A percentile compares a stretch with the other conserved stretches of the same genome.
phyloP scores from a whole-genome alignment of 2,329 filamentous ascomycete species.

The Blastomyces percursus region DNA sequence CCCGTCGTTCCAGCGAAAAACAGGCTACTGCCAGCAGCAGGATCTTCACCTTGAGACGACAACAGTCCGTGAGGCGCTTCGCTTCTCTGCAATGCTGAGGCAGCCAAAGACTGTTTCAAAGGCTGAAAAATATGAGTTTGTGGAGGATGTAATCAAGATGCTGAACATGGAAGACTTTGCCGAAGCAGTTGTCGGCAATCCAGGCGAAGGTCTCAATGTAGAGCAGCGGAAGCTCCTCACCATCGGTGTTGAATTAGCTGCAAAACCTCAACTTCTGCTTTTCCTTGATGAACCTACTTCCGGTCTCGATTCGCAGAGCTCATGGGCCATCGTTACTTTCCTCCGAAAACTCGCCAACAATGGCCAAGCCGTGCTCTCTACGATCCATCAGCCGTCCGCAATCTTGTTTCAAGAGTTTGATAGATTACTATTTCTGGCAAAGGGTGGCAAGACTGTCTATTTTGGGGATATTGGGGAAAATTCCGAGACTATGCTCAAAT shows the following conservation, averaged over 20 bases:
- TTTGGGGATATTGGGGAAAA: slow-evolving; percentile 55
- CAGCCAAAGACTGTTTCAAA: slow-evolving; percentile 62
- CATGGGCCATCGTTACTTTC: slow-evolving; percentile 76
- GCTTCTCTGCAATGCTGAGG: slow-evolving; percentile 72
- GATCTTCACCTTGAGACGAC: slow-evolving; percentile 71
- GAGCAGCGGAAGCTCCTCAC: slow-evolving; percentile 64
- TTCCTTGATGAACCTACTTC: slow-evolving; percentile 92
- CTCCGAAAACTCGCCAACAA: slow-evolving; percentile 76
- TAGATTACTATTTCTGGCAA: slow-evolving; percentile 49
- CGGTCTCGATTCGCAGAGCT: slow-evolving; percentile 80
- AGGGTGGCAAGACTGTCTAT: slow-evolving; percentile 55
- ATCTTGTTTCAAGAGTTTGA: slow-evolving; percentile 81
- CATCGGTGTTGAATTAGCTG: slow-evolving; percentile 85
- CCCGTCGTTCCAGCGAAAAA: slow-evolving; percentile 52
- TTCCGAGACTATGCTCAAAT: slow-evolving; percentile 46
- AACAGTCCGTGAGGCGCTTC: slow-evolving; percentile 76
- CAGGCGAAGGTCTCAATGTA: slow-evolving; percentile 59
- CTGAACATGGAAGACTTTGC: slow-evolving; percentile 81
- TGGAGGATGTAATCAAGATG: slow-evolving; percentile 77
- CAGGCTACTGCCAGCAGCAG: slow-evolving; percentile 58
- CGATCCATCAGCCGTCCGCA: slow-evolving; percentile 85
- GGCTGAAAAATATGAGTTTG: slow-evolving; percentile 70
- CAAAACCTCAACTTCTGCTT: slow-evolving; percentile 72
- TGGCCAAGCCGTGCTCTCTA: slow-evolving; percentile 81
- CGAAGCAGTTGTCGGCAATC: slow-evolving; percentile 77